Percentiles rank a stretch among this genome's conserved stretches.
Conservation (phyloP, 2,329 filamentous ascomycete species). For the Chrysosporium queenslandicum region DNA sequence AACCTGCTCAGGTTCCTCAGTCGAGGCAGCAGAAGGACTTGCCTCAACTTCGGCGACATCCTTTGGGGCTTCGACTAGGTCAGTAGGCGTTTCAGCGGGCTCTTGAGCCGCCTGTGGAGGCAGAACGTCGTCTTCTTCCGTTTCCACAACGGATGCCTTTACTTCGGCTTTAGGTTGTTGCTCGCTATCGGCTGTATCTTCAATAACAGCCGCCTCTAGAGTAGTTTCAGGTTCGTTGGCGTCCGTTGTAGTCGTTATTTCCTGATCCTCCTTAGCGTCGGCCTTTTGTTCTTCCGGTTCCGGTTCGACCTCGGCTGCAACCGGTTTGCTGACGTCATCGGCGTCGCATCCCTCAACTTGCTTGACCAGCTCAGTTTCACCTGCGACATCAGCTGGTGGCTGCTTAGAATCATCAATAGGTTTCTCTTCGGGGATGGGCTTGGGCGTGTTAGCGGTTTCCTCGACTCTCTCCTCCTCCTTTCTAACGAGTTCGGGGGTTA, state of each 20-base stretch:
- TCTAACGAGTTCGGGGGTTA: background rate
- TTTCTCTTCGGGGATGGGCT: background rate
- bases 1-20: background rate
- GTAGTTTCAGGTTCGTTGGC: background rate
- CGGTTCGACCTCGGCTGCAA: background rate
- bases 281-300: slow-evolving; percentile 1
- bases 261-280: slow-evolving; percentile 7
- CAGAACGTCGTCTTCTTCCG: background rate
- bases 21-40: background rate
- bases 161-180: too few species aligned
- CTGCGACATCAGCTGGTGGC: background rate
- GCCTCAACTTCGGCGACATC: background rate
- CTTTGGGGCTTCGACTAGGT: background rate
- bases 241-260: background rate
- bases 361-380: background rate
- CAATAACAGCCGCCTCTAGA: background rate
- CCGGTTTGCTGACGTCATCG: background rate
- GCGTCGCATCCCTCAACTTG: background rate
- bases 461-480: background rate
- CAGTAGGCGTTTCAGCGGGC: background rate
- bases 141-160: too few species aligned
- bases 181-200: background rate
- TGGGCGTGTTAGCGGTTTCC: background rate
- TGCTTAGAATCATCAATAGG: background rate
- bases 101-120: background rate